These are phyloP conservation scores for Paecilomyces dactylethromorphus DNA, from an alignment of 2,329 filamentous ascomycete species.

Conservation along the genomic window DNA sequence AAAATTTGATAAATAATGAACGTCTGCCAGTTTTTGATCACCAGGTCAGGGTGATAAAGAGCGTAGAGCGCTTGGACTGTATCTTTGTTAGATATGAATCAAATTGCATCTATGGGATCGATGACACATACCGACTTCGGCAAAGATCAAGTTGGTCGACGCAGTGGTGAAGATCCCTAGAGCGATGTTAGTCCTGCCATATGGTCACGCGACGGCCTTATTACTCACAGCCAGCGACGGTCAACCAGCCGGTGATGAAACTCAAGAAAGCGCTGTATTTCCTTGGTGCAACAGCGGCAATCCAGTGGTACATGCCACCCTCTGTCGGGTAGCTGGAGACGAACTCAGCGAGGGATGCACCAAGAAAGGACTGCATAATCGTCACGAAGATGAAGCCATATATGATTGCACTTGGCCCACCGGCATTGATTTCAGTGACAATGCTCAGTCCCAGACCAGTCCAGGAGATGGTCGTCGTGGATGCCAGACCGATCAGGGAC, in stretches of 20 bases:
- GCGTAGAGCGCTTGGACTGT: slow-evolving; percentile 22
- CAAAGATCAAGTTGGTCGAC: slow-evolving; percentile 41
- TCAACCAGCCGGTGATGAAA: slow-evolving; percentile 42
- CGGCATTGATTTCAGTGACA: slow-evolving; percentile 43
- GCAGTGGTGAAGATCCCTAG: slow-evolving; percentile 41
- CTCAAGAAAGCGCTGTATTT: slow-evolving; percentile 34
- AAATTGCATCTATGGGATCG: too few species aligned
- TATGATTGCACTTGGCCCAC: slow-evolving; percentile 45
- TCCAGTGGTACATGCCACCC: slow-evolving; percentile 49
- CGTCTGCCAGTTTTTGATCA: slow-evolving; percentile 43
- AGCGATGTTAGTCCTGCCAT: background rate
- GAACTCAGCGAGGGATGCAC: slow-evolving; percentile 42
- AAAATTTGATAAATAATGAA: slow-evolving; percentile 35
- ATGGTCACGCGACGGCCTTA: too few species aligned
- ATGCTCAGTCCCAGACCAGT: slow-evolving; percentile 39
- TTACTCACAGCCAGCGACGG: slow-evolving; percentile 31
- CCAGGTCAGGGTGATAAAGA: slow-evolving; percentile 33
- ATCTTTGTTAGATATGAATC: too few species aligned
- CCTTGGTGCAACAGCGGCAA: slow-evolving; percentile 41
- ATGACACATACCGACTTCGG: slow-evolving; percentile 29
- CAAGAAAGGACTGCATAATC: slow-evolving; percentile 42
- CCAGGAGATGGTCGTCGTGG: slow-evolving; percentile 47
- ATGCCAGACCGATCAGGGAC: slow-evolving; percentile 44
- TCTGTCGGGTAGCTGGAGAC: slow-evolving; percentile 44
- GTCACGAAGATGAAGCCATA: slow-evolving; percentile 46